phyloP scores from a whole-genome alignment of 306 rosid genomes.

The Inga leiocalycina region DNA sequence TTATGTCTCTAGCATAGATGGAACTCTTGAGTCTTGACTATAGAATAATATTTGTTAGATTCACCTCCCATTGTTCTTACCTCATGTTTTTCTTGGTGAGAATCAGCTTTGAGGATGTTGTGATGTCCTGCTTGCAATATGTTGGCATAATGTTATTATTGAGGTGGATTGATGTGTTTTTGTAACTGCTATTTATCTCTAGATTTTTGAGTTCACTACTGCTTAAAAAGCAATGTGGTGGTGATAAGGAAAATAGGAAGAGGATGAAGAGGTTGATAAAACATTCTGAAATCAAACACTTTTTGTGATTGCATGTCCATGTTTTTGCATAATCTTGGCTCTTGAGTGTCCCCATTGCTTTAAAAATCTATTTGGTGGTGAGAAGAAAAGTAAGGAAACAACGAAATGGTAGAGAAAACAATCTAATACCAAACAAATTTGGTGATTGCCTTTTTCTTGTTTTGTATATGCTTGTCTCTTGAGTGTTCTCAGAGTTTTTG shows the following conservation, averaged over 20 bases:
- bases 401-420: background rate
- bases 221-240: background rate
- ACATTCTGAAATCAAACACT: background rate
- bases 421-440: background rate
- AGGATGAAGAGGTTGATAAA: background rate
- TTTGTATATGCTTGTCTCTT: background rate
- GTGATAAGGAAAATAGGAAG: background rate
- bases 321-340: background rate
- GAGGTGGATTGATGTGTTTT: background rate
- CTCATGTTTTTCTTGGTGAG: background rate
- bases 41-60: constrained; percentile 3
- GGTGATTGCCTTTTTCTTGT: background rate
- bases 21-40: background rate
- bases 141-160: background rate
- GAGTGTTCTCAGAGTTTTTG: background rate
- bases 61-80: background rate
- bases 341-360: background rate
- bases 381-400: background rate
- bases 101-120: background rate
- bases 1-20: background rate
- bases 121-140: background rate
- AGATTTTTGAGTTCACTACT: background rate
- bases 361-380: constrained; percentile 3
- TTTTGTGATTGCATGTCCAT: background rate
- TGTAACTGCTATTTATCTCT: background rate